Conservation (phyloP, 1,284 basidiomycete species). For the Exobasidium cylindrosporum region DNA sequence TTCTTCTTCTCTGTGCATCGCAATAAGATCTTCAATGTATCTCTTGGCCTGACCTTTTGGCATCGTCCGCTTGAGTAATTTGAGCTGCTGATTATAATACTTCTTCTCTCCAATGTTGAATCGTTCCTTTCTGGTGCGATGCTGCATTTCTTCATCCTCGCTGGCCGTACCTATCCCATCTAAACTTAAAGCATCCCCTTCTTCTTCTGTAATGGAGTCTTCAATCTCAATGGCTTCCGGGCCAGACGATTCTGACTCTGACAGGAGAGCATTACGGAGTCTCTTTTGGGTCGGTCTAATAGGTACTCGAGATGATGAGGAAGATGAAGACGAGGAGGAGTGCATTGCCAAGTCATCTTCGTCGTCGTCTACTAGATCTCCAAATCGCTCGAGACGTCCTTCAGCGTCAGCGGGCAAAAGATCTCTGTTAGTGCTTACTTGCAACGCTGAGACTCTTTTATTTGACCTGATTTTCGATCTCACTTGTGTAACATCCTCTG, state of each 20-base stretch:
- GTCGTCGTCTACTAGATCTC: neutral
- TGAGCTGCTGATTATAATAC: neutral
- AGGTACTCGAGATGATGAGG: neutral
- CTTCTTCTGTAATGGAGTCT: neutral
- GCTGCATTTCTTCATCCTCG: neutral
- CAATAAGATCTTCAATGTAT: constrained; percentile 48
- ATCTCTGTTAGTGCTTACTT: neutral
- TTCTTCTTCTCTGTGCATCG: constrained; percentile 31
- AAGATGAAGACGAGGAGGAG: neutral
- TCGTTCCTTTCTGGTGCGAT: neutral
- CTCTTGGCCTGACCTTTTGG: constrained; percentile 45
- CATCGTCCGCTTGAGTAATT: constrained; percentile 47
- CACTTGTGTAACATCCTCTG: too few relatives aligned
- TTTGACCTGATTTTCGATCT: too few relatives aligned
- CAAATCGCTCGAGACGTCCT: neutral
- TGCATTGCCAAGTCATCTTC: neutral
- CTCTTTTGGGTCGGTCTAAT: neutral
- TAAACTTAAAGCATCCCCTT: neutral
- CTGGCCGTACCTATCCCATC: neutral
- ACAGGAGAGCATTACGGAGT: neutral
- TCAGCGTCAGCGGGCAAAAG: neutral
- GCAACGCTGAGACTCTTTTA: neutral
- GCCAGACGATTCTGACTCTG: neutral
- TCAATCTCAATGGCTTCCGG: neutral
- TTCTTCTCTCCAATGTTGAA: neutral